phyloP scores from a whole-genome alignment of 2,329 filamentous ascomycete species.

The Microsporum ferrugineum region DNA sequence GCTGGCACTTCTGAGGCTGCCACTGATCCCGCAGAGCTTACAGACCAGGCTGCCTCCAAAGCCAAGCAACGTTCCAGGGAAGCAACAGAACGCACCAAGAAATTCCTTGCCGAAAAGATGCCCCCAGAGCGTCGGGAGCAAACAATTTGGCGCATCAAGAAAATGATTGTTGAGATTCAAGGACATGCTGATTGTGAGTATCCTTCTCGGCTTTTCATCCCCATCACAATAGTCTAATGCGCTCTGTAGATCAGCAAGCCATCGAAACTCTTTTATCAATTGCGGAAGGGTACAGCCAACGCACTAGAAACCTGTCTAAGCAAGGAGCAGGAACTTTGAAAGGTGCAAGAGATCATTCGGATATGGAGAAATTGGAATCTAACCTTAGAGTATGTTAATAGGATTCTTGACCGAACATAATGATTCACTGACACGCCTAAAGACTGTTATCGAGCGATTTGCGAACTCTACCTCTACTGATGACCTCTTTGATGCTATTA shows the following conservation, averaged over 20 bases:
- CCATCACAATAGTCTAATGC: conserved; percentile 4
- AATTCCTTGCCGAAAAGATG: conserved; percentile 77
- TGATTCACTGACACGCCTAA: conserved; percentile 41
- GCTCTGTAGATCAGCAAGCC: conserved; percentile 58
- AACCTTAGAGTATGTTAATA: conserved; percentile 56
- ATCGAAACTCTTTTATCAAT: conserved; percentile 74
- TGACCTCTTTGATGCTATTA: conserved; percentile 73
- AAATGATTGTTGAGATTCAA: conserved; percentile 95
- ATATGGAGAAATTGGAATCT: conserved; percentile 60
- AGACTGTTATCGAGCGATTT: conserved; percentile 85
- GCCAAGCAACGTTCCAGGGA: conserved; percentile 30
- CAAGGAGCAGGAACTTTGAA: conserved; percentile 59
- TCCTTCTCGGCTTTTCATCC: background rate
- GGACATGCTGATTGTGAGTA: conserved; percentile 73
- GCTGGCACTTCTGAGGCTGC: conserved; percentile 18
- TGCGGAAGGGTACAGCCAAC: conserved; percentile 72
- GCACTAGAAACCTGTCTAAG: conserved; percentile 54
- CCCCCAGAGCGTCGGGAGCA: conserved; percentile 88
- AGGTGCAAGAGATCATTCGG: conserved; percentile 54
- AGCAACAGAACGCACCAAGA: conserved; percentile 40
- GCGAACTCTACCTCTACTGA: conserved; percentile 87
- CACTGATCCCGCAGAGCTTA: conserved; percentile 27
- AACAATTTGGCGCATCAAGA: conserved; percentile 85
- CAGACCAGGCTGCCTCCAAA: conserved; percentile 38
- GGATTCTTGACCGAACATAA: conserved; percentile 27